Evolutionary conservation across 805 yeast species (phyloP).

Genomic region (Lipomyces sp.): DNA sequence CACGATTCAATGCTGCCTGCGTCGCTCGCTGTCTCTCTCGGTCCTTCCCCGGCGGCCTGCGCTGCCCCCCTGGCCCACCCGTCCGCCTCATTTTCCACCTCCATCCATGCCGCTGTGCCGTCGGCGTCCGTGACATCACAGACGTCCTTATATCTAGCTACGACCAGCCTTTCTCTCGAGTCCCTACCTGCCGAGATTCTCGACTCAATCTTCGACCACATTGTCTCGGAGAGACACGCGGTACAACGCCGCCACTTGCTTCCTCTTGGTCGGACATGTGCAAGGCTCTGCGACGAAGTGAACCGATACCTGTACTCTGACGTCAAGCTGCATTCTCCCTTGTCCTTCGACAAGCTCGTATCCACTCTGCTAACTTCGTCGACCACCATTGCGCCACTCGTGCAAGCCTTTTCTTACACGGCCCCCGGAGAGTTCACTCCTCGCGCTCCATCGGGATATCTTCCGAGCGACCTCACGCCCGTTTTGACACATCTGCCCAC

Average conservation of each 20-base stretch:
- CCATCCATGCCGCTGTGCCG: background rate
- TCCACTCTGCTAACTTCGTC: constrained; percentile 27
- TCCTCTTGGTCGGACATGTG: constrained; percentile 20
- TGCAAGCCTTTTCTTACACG: constrained; percentile 19
- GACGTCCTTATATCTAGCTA: background rate
- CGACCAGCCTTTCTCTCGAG: constrained; percentile 1
- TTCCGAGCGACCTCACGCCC: constrained; percentile 25
- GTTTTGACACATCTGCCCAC: constrained; percentile 27
- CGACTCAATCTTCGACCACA: constrained; percentile 12
- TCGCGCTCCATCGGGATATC: constrained; percentile 28
- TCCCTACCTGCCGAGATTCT: constrained; percentile 17
- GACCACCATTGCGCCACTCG: constrained; percentile 21
- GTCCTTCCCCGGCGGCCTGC: no score
- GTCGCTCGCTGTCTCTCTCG: background rate
- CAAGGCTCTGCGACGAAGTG: constrained; percentile 21
- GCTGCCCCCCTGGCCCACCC: no score
- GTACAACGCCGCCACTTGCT: constrained; percentile 4
- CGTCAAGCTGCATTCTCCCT: constrained; percentile 14
- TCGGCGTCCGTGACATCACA: background rate
- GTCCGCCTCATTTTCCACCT: no score
- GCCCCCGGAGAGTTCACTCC: constrained; percentile 30
- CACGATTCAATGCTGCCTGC: background rate
- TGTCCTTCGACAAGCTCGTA: constrained; percentile 22
- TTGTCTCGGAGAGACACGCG: constrained; percentile 10
- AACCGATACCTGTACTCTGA: constrained; percentile 23